Base-by-base conservation (phyloP, 179 eudicot species). In the Beta corolliflora region DNA sequence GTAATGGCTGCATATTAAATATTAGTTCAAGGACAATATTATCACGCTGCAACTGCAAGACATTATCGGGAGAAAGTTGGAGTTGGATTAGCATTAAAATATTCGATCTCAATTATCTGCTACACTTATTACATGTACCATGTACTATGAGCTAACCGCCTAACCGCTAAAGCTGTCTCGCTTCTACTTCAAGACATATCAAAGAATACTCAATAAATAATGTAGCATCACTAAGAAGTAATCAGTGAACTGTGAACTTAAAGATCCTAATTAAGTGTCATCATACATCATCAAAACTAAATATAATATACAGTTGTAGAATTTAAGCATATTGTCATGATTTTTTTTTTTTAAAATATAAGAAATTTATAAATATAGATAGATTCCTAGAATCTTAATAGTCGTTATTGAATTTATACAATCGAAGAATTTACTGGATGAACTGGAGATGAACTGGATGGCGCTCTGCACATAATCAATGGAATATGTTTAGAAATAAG, bases 111-210 rank as follows among this genome's bases (percentile, higher is more conserved):
- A 36, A 15, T 9, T 44, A 69, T 71, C 36, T 41, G 21, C 9
- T 71, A 48, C 56, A 71, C 56, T 46, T 48, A 46, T 71, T 4
- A 71, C 8, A 71, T 9, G 55, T 48, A 71, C 3, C 7, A 1
- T 58, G 16, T n/a, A 6, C 31, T 36, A 63, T 23, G 67, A n/a
- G 67, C n/a, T n/a, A n/a, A n/a, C n/a, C n/a, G n/a, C n/a, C 5
- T n/a, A 21, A 71, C 52, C 44, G 72, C 56, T 71, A 71, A 36
- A 71, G 75, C 56, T 56, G 29, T 44, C 55, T 55, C 0, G n/a
- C 69, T 76, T 76, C 7, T 45, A 44, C 68, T 59, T 76, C 69
- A 76, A 59, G 68, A 11, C 31, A 16, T 52, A 25, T n/a, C n/a
- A 60, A 60, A n/a, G 7, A 3, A 9, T 5, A 48, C 52, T 48